phyloP scores from a whole-genome alignment of 2,329 filamentous ascomycete genomes.

The Stagonosporopsis cucurbitacearum region DNA sequence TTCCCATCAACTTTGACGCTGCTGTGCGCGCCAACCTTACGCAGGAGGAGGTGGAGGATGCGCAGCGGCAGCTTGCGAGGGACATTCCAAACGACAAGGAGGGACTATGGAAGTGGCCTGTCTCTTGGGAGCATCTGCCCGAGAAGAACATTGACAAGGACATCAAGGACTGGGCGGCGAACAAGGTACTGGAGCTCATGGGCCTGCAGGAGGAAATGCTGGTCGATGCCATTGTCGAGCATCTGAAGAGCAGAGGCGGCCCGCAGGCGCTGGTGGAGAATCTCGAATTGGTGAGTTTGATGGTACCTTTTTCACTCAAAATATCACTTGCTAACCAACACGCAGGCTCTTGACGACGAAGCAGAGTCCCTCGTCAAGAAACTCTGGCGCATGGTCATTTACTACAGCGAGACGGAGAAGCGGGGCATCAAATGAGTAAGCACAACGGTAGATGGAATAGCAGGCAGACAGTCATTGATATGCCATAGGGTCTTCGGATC shows the following conservation, averaged over 20 bases:
- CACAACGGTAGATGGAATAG: conserved; percentile 8
- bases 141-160: conserved; percentile 82
- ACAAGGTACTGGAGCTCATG: conserved; percentile 96
- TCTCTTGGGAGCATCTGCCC: conserved; percentile 92
- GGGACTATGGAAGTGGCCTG: conserved; percentile 87
- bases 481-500: conserved; percentile 31
- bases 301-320: neutral
- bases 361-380: conserved; percentile 94
- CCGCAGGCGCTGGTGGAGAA: conserved; percentile 85
- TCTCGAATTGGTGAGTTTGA: conserved; percentile 74
- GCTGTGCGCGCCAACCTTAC: conserved; percentile 63
- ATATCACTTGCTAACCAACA: neutral
- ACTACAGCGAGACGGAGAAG: conserved; percentile 95
- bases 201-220: conserved; percentile 96
- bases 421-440: conserved; percentile 66
- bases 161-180: conserved; percentile 92
- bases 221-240: conserved; percentile 89
- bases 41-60: conserved; percentile 85
- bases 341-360: conserved; percentile 87
- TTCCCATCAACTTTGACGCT: conserved; percentile 54
- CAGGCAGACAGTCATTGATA: conserved; percentile 24
- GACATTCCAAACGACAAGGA: conserved; percentile 89
- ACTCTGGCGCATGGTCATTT: conserved; percentile 97
- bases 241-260: conserved; percentile 75
- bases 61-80: conserved; percentile 79